Evolutionary conservation across 2,329 filamentous ascomycete species (phyloP).

Genomic region (Aspergillus hiratsukae): DNA sequence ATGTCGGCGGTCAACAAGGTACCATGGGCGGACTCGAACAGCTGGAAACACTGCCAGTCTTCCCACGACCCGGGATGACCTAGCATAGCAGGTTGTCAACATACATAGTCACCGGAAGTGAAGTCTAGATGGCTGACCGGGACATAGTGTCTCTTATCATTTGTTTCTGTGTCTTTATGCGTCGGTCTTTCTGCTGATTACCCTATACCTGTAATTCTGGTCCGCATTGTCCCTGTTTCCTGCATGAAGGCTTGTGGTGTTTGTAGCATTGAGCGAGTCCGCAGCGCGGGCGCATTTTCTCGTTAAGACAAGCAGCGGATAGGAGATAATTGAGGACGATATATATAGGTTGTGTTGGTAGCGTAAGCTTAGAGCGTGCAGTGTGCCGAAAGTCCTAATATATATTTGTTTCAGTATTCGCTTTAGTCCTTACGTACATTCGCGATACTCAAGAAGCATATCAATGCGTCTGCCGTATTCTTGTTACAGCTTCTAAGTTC

Average conservation of each 20-base stretch:
- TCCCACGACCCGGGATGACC: constrained; percentile 67
- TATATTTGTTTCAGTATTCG: background rate
- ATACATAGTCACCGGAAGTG: background rate
- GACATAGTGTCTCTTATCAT: background rate
- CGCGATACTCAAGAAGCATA: too few relatives aligned
- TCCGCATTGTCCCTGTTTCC: background rate
- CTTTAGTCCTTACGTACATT: background rate
- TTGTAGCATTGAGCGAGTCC: background rate
- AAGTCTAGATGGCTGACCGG: background rate
- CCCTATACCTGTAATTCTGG: background rate
- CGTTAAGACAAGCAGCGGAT: background rate
- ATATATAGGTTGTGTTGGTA: background rate
- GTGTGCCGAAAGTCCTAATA: background rate
- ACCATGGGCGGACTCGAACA: constrained; percentile 75
- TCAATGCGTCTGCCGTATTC: background rate
- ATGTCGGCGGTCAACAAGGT: constrained; percentile 64
- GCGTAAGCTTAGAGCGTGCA: background rate
- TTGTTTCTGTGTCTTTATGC: background rate
- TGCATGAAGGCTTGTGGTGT: background rate
- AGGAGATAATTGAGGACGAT: background rate
- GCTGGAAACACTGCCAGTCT: constrained; percentile 74
- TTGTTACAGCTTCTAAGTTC: too few relatives aligned
- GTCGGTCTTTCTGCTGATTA: background rate
- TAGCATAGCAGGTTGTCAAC: background rate
- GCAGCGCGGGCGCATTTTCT: background rate